phyloP scores from a whole-genome alignment of 1,139 yeast species.

The Debaryomycetaceae sp. region DNA sequence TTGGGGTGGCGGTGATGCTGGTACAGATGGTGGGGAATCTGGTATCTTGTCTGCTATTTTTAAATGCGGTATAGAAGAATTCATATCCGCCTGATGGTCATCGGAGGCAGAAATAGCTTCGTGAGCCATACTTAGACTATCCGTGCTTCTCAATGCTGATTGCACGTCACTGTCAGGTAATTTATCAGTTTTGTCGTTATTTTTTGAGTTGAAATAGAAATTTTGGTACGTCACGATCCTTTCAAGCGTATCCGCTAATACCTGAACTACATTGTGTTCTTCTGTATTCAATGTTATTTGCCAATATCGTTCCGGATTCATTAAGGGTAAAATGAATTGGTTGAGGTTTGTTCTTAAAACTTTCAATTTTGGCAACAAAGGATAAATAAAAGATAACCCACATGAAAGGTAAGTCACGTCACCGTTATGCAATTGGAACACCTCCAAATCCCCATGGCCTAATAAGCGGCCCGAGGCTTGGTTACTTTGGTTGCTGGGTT shows the following conservation, averaged over 20 bases:
- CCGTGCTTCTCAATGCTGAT: neutral
- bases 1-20: slow-evolving; percentile 34
- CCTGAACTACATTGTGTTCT: slow-evolving; percentile 26
- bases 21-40: slow-evolving; percentile 47
- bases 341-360: slow-evolving; percentile 50
- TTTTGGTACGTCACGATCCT: slow-evolving; percentile 46
- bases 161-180: neutral
- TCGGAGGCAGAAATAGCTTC: neutral
- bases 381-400: slow-evolving; percentile 57
- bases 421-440: slow-evolving; percentile 62
- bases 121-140: neutral
- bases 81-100: neutral
- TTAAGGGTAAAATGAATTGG: slow-evolving; percentile 61
- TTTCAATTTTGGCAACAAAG: slow-evolving; percentile 59
- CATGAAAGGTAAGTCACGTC: slow-evolving; percentile 59
- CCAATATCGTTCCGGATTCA: slow-evolving; percentile 75
- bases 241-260: slow-evolving; percentile 37
- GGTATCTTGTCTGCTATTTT: slow-evolving; percentile 28
- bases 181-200: neutral
- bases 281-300: slow-evolving; percentile 47
- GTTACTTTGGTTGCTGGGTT: slow-evolving; percentile 15
- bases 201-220: slow-evolving; percentile 18
- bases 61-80: slow-evolving; percentile 5
- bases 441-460: slow-evolving; percentile 61
- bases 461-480: slow-evolving; percentile 43